Evolutionary conservation across 345 rosid genomes (phyloP).

Genomic region (Populus pruinosa): DNA sequence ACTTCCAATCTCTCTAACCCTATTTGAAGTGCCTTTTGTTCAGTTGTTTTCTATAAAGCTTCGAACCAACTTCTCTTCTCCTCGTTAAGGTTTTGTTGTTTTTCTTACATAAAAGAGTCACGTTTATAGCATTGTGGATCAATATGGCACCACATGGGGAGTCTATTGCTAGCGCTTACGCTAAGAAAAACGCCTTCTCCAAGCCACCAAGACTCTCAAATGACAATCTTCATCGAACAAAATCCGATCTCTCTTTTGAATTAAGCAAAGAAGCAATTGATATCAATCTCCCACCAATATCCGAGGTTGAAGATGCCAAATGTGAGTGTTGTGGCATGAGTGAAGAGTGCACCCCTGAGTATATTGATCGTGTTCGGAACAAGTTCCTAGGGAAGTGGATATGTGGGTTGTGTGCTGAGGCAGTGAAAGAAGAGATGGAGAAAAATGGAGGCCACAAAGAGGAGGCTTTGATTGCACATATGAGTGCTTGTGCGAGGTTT

Average conservation of each 20-base stretch:
- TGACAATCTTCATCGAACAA: constrained; percentile 51
- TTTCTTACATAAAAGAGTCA: background rate
- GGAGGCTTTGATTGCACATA: constrained; percentile 67
- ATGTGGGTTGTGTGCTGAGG: constrained; percentile 84
- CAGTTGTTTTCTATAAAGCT: background rate
- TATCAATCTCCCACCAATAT: constrained; percentile 37
- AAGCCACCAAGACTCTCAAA: constrained; percentile 58
- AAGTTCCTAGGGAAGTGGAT: constrained; percentile 78
- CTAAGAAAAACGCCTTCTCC: constrained; percentile 30
- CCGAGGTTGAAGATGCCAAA: constrained; percentile 73
- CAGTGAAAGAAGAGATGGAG: constrained; percentile 83
- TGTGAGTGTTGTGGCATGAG: constrained; percentile 93
- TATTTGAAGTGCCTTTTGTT: no score
- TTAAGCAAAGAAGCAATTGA: constrained; percentile 39
- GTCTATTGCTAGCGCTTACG: constrained; percentile 26
- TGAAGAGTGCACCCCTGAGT: constrained; percentile 83
- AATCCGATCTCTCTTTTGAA: constrained; percentile 57
- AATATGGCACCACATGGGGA: constrained; percentile 71
- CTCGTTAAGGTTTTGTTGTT: background rate
- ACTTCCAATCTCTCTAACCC: background rate
- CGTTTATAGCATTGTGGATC: background rate
- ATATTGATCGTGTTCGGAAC: constrained; percentile 60
- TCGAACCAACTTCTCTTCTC: background rate
- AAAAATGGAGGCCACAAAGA: constrained; percentile 51
- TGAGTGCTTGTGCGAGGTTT: constrained; percentile 71